Percentiles rank a stretch among this genome's conserved stretches.
Conservation (phyloP, 2,329 filamentous ascomycete species). For the Colletotrichum australisinense region DNA sequence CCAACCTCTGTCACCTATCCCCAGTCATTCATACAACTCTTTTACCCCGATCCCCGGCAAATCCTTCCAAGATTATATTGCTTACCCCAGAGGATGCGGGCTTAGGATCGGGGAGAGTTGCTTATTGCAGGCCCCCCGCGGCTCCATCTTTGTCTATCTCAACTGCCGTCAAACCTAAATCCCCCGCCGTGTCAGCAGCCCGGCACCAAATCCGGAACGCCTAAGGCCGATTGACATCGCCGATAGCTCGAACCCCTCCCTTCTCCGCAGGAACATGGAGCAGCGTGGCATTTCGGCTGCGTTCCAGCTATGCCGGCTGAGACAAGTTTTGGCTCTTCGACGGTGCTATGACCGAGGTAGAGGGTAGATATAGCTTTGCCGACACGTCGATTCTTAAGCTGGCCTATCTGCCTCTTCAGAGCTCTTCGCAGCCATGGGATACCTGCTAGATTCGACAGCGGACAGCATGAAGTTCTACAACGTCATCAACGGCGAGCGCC, state of each 20-base stretch:
- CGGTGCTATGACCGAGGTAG: not conserved
- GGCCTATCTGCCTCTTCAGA: not conserved
- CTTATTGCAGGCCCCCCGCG: not conserved
- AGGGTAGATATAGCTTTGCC: not conserved
- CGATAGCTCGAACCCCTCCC: constrained; percentile 9
- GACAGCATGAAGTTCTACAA: constrained; percentile 27
- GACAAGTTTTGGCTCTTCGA: not conserved
- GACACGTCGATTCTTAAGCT: not conserved
- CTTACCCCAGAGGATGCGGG: not conserved
- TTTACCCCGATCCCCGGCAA: not conserved
- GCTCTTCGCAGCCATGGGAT: too few species aligned
- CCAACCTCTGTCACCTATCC: too few species aligned
- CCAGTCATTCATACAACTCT: not conserved
- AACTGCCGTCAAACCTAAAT: constrained; percentile 26
- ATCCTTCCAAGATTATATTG: not conserved
- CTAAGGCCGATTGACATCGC: not conserved
- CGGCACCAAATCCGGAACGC: not conserved
- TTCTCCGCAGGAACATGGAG: constrained; percentile 20
- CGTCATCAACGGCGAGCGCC: constrained; percentile 25
- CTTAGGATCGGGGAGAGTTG: not conserved
- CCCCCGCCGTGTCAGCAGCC: not conserved
- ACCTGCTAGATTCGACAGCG: not conserved
- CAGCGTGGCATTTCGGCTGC: not conserved
- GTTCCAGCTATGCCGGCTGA: not conserved
- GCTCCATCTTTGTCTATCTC: not conserved